These are phyloP conservation scores for Diplodia corticola DNA, from an alignment of 2,329 filamentous ascomycete species.

Conservation along the genomic window DNA sequence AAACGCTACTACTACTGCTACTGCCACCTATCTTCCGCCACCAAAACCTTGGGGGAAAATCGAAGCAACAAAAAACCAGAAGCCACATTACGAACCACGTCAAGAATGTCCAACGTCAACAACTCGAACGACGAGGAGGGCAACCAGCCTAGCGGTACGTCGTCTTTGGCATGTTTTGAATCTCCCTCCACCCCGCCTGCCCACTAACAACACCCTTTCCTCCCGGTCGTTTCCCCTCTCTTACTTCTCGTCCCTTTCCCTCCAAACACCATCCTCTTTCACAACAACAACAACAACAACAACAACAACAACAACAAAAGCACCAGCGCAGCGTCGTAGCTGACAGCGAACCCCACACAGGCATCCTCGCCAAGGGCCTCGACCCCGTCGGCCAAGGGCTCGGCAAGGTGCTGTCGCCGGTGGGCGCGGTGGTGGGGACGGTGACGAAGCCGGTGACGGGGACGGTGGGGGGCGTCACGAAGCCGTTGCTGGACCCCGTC, in stretches of 20 bases:
- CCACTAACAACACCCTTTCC: not conserved
- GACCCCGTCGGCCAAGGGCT: constrained; percentile 38
- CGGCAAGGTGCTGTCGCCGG: constrained; percentile 39
- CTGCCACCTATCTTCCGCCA: not conserved
- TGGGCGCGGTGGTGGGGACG: constrained; percentile 41
- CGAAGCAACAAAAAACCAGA: not conserved
- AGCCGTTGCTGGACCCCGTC: constrained; percentile 39
- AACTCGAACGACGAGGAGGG: constrained; percentile 14
- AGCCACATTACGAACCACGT: not conserved
- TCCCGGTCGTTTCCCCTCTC: not conserved
- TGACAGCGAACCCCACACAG: too few species aligned
- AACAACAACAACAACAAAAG: too few species aligned
- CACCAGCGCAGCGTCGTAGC: too few species aligned
- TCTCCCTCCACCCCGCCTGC: not conserved
- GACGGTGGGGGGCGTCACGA: constrained; percentile 40
- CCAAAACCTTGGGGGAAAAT: too few species aligned
- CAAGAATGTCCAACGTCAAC: constrained; percentile 9
- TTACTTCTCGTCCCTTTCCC: too few species aligned
- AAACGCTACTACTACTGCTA: not conserved
- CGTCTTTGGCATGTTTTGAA: not conserved
- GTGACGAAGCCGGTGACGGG: constrained; percentile 40
- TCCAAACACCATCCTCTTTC: too few species aligned
- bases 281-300: not conserved
- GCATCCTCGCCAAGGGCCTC: constrained; percentile 25
- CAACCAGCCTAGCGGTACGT: constrained; percentile 21